A percentile compares a stretch with the other conserved stretches of the same genome.
These are phyloP conservation scores for Penicillium flavigenum DNA, from an alignment of 495 filamentous ascomycete species.

Conservation along the genomic window DNA sequence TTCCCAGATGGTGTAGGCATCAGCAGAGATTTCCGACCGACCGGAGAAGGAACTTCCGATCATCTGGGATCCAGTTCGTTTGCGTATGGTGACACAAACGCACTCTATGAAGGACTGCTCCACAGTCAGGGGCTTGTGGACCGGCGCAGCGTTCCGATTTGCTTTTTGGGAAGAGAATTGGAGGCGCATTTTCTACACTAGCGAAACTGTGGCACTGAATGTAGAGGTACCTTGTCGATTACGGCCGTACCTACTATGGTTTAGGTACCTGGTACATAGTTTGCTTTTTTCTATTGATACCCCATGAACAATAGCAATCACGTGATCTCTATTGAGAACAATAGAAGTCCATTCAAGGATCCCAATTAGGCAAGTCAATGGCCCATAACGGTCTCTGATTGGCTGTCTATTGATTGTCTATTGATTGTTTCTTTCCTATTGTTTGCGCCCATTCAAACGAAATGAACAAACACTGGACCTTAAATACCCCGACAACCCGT, in stretches of 20 bases:
- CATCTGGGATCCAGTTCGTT: constrained; percentile 17
- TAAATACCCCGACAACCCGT: neutral
- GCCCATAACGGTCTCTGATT: neutral
- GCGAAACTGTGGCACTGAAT: neutral
- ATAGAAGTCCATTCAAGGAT: constrained; percentile 5
- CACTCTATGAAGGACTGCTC: constrained; percentile 26
- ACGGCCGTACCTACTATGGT: neutral
- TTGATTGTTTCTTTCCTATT: constrained; percentile 8
- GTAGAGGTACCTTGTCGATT: neutral
- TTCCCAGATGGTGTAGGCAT: constrained; percentile 15
- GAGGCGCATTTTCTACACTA: constrained; percentile 14
- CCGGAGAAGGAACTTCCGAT: constrained; percentile 20
- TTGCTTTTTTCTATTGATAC: constrained; percentile 3
- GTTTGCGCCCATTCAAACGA: constrained; percentile 6
- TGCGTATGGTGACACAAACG: constrained; percentile 22
- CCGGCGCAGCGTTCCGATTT: constrained; percentile 13
- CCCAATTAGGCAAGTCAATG: constrained; percentile 12
- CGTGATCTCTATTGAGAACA: constrained; percentile 14
- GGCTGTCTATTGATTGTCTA: constrained; percentile 8
- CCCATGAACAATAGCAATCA: constrained; percentile 14
- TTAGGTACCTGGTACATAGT: constrained; percentile 9
- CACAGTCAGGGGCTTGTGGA: constrained; percentile 25
- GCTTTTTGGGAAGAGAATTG: constrained; percentile 14
- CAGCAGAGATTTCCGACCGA: constrained; percentile 5
- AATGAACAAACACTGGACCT: neutral